Evolutionary conservation across 305 asterid genomes (phyloP), one percentile per base, ranked within the genome.

Genomic region (Coffea humblotiana): DNA sequence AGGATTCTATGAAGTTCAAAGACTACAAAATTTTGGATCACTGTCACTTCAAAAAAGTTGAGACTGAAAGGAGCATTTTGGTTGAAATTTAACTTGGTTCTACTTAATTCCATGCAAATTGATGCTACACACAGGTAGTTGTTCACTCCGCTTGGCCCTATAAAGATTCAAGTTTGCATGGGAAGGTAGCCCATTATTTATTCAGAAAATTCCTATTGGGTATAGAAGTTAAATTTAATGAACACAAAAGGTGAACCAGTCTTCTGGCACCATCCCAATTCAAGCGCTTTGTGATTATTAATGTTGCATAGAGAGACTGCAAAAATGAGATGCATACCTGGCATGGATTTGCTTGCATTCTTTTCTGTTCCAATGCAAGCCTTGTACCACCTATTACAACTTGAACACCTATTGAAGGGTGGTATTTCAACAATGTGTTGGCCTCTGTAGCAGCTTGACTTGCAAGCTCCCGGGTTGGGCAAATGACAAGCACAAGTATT

Each of bases 401-500:
- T 87, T 96, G 98, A 84, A 93, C 97, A 51, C 99, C 99, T 69
- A 96, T 83, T n/a, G 98, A 91, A 82, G 93, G 87, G 83, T 96
- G 99, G 85, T 92, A 96, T 82, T 96, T 96, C 90, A 96, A 87
- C 88, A 96, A 84, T 6, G 74, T 89, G 76, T 88, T 92, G 82
- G 97, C 99, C 93, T 96, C 99, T 13, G 93, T 79, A 82, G 98
- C 97, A 84, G 99, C 98, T 87, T 96, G 99, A 82, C 88, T 86
- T 78, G 98, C 98, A 81, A 96, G 98, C 82, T 96, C 99, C 40
- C 98, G 86, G 69, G 99, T 96, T 48, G 98, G 99, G 85, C 99
- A 96, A 76, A 96, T 87, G 74, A 96, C 84, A 69, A 96, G 99
- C 84, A 96, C 98, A 64, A 80, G 47, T 80, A 96, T 88, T 21